Evolutionary conservation across 805 yeast species (phyloP).

Genomic region (Hyphopichia homilentoma): DNA sequence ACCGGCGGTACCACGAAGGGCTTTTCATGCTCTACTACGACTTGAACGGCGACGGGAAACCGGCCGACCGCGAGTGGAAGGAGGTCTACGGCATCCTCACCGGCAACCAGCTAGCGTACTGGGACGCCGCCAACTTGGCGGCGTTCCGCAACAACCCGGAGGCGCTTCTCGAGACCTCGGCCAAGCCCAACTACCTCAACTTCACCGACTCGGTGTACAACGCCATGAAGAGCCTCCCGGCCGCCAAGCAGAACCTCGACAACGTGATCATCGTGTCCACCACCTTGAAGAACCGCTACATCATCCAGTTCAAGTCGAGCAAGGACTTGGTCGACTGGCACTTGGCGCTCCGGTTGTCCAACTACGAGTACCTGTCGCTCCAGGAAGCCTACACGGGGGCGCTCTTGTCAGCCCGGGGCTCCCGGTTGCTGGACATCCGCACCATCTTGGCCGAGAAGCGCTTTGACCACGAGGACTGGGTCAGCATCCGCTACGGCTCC

Average conservation of each 20-base stretch:
- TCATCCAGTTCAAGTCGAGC: conserved; percentile 70
- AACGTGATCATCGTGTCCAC: conserved; percentile 89
- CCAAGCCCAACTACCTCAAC: conserved; percentile 84
- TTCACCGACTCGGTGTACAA: conserved; percentile 86
- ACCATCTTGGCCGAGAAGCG: conserved; percentile 82
- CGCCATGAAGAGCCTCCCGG: conserved; percentile 63
- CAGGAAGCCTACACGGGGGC: conserved; percentile 98
- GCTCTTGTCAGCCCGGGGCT: conserved; percentile 84
- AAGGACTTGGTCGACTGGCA: conserved; percentile 74
- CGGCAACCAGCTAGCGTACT: conserved; percentile 88
- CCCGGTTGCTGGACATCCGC: conserved; percentile 79
- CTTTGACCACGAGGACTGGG: conserved; percentile 90
- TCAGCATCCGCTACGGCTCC: conserved; percentile 87
- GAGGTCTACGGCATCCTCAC: conserved; percentile 90
- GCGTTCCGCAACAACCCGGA: conserved; percentile 50
- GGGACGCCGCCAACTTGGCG: conserved; percentile 76
- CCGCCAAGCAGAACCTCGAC: conserved; percentile 57
- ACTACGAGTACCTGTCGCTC: conserved; percentile 74
- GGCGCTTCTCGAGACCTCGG: conserved; percentile 51
- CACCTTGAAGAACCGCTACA: conserved; percentile 82
- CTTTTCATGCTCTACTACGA: conserved; percentile 71
- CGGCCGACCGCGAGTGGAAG: conserved; percentile 80
- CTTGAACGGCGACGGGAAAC: conserved; percentile 79
- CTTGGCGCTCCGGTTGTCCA: conserved; percentile 74
- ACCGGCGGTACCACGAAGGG: conserved; percentile 74